These are phyloP conservation scores for Tetragonia tetragonoides DNA, from an alignment of 148 eudicot species.

Conservation along the genomic window DNA sequence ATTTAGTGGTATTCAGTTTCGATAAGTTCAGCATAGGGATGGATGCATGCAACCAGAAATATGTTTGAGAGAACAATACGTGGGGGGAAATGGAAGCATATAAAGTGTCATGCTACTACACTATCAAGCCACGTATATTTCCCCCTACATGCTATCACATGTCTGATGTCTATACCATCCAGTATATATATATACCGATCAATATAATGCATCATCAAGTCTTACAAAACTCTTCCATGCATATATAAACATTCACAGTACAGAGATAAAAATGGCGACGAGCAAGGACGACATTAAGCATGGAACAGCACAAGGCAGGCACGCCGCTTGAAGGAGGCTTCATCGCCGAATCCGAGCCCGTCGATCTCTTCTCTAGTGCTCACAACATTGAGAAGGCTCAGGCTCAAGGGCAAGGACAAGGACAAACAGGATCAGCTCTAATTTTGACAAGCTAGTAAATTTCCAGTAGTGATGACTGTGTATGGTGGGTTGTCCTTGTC, in stretches of 20 bases:
- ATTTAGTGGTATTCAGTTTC: no score
- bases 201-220: background rate
- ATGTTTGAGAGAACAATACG: background rate
- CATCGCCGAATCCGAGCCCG: slow-evolving; percentile 59
- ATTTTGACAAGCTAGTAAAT: no score
- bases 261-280: slow-evolving; percentile 8
- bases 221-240: background rate
- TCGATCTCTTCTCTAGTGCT: slow-evolving; percentile 46
- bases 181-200: background rate
- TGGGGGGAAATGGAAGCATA: background rate
- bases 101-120: background rate
- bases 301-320: slow-evolving; percentile 42
- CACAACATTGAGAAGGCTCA: slow-evolving; percentile 33
- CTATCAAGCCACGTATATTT: slow-evolving; percentile 2
- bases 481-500: no score
- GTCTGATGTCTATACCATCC: no score
- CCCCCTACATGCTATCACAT: background rate
- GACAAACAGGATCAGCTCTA: slow-evolving; percentile 5
- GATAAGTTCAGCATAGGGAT: no score
- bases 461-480: no score
- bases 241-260: background rate
- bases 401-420: slow-evolving; percentile 7
- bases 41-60: no score
- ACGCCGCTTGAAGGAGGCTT: slow-evolving; percentile 60
- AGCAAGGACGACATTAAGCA: slow-evolving; percentile 45